Percentiles rank a stretch among this genome's conserved stretches.
These are phyloP conservation scores for Ilyonectria robusta DNA, from an alignment of 2,329 filamentous ascomycete species.

Conservation along the genomic window DNA sequence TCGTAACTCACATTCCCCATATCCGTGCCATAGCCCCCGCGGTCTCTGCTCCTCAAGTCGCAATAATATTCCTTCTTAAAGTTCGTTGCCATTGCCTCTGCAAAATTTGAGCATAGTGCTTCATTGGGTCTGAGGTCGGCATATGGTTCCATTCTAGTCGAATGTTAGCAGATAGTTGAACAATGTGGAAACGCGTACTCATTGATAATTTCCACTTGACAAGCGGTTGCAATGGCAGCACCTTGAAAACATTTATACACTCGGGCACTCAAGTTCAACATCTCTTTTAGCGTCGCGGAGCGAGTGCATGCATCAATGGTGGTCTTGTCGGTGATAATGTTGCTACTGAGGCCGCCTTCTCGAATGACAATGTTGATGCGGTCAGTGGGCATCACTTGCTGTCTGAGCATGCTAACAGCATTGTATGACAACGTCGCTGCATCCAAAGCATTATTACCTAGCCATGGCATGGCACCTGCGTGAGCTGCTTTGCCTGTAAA, in stretches of 20 bases:
- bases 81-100: neutral
- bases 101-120: slow-evolving; percentile 4
- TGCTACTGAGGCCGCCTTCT: slow-evolving; percentile 56
- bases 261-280: neutral
- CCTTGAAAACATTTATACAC: slow-evolving; percentile 12
- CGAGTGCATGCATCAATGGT: slow-evolving; percentile 49
- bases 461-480: slow-evolving; percentile 63
- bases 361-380: slow-evolving; percentile 65
- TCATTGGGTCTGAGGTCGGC: slow-evolving; percentile 14
- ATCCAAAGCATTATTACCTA: slow-evolving; percentile 66
- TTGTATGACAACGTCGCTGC: slow-evolving; percentile 59
- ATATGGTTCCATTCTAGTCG: slow-evolving; percentile 9
- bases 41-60: neutral
- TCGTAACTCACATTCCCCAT: slow-evolving; percentile 21
- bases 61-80: slow-evolving; percentile 9
- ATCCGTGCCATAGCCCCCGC: slow-evolving; percentile 12
- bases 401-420: slow-evolving; percentile 61
- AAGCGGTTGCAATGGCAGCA: slow-evolving; percentile 15
- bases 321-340: slow-evolving; percentile 59
- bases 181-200: neutral
- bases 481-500: slow-evolving; percentile 62
- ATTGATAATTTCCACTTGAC: neutral
- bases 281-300: neutral
- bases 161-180: neutral
- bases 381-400: slow-evolving; percentile 64